A percentile compares a stretch with the other conserved stretches of the same genome.
Conservation (phyloP, 345 rosid species). For the Eucalyptus pauciflora region DNA sequence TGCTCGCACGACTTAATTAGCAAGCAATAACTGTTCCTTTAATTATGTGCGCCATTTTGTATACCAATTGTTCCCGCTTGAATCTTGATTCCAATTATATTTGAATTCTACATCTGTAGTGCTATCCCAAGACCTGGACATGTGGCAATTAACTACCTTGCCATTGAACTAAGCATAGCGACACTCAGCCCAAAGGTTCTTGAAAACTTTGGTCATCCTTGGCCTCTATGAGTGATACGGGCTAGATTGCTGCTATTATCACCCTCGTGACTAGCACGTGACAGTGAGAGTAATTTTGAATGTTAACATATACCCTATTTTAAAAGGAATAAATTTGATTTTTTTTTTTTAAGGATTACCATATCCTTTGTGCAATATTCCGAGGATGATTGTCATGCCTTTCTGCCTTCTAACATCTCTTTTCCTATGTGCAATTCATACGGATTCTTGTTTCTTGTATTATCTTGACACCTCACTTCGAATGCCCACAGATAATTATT, state of each 20-base stretch:
- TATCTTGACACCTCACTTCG: not conserved
- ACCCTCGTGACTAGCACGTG: not conserved
- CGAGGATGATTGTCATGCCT: not conserved
- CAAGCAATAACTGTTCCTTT: not conserved
- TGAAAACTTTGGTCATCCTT: no score
- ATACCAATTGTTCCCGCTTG: not conserved
- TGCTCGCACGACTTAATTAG: no score
- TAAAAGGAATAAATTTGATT: no score
- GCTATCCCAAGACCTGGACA: not conserved
- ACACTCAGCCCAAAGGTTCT: not conserved
- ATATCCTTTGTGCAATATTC: not conserved
- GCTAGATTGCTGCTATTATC: not conserved
- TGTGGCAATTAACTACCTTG: not conserved
- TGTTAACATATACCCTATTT: not conserved
- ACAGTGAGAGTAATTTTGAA: not conserved
- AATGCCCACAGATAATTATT: no score
- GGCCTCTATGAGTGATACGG: rapidly evolving
- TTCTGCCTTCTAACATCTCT: not conserved
- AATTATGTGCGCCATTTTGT: not conserved
- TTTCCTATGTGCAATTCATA: not conserved
- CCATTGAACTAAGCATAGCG: not conserved
- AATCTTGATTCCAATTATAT: not conserved
- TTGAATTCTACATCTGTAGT: not conserved
- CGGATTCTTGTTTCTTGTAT: not conserved
- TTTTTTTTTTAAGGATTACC: not conserved